Base-by-base conservation (phyloP, 768 basidiomycete genomes). In the Psilocybe cyanescens region DNA sequence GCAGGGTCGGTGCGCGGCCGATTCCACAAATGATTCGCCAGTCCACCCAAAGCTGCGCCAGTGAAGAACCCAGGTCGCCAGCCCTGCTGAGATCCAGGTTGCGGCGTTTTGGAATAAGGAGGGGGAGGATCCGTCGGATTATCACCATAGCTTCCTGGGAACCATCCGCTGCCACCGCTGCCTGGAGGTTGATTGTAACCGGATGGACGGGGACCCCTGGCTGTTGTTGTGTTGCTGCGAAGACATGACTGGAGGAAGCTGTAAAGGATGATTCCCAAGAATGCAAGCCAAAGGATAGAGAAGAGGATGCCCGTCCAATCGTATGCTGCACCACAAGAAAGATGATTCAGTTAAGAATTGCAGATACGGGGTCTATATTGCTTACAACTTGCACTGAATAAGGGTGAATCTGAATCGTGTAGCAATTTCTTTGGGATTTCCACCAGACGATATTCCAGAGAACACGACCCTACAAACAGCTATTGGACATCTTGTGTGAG, bases 11-110 rank as follows among this genome's bases (percentile, higher is more conserved):
- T 47, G 49, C 65, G 67, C 71, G 72, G 69, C 57, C 68, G 68
- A 68, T 82, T 88, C 74, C 81, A 77, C 2, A 87, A 67, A 62
- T 84, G 84, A 29, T 86, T 83, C 2, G 87, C 90, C 2, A 91
- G 71, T 28, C 88, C 89, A 6, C 93, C 95, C 1, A 90, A 68
- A 0, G 86, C 84, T 6, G 91, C 86, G 3, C 95, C 95, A 1
- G 91, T 89, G 91, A 89, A 95, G 71, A 97, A 95, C 3, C 94
- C 94, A 9, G 91, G 89, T 45, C 77, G 73, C 85, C 86, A 87
- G 33, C 78, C 77, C 45, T 63, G 64, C 58, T 60, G 67, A 56
- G 53, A 63, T 70, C 4, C 69, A 33, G 46, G 66, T 51, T 58
- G 61, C 14, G 73, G 72, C 35, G 76, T 64, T 66, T 84, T 79